These are phyloP conservation scores for Blumeria hordei DNA, from an alignment of 2,329 filamentous ascomycete genomes.

Conservation along the genomic window DNA sequence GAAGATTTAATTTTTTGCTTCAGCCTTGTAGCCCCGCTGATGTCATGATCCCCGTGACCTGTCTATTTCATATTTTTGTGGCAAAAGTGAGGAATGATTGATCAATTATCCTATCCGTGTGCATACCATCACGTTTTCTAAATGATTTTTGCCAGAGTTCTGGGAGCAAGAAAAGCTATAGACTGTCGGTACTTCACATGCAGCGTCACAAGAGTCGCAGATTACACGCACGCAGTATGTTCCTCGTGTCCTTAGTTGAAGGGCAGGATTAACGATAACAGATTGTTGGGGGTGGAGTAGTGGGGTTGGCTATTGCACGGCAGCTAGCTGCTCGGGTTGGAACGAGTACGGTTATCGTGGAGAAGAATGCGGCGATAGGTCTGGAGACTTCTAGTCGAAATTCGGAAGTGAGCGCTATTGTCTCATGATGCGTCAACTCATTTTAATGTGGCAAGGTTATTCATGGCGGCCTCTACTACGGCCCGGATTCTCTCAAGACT, in stretches of 20 bases:
- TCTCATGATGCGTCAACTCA: not conserved
- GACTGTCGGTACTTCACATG: constrained; percentile 7
- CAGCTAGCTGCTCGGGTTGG: constrained; percentile 33
- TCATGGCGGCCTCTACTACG: constrained; percentile 61
- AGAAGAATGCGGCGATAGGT: constrained; percentile 37
- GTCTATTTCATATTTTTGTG: no score
- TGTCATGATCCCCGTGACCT: no score
- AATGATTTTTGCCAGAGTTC: no score
- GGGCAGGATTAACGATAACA: constrained; percentile 4
- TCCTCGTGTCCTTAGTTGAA: not conserved
- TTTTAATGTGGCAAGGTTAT: constrained; percentile 39
- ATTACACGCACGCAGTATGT: constrained; percentile 16
- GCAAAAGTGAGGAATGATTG: no score
- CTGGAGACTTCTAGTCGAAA: constrained; percentile 50
- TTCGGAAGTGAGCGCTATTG: constrained; percentile 25
- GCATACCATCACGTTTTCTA: no score
- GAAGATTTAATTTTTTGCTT: no score
- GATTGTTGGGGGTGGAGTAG: constrained; percentile 37
- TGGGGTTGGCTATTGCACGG: constrained; percentile 42
- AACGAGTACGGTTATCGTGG: constrained; percentile 39
- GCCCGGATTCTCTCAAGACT: constrained; percentile 51
- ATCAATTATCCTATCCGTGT: no score
- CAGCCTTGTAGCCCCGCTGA: no score
- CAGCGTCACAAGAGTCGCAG: constrained; percentile 8
- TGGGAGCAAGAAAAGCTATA: no score